Evolutionary conservation across 352 stramenopile genomes (phyloP), one percentile per base, ranked within the genome.

Genomic region (Phytophthora fragariaefolia): DNA sequence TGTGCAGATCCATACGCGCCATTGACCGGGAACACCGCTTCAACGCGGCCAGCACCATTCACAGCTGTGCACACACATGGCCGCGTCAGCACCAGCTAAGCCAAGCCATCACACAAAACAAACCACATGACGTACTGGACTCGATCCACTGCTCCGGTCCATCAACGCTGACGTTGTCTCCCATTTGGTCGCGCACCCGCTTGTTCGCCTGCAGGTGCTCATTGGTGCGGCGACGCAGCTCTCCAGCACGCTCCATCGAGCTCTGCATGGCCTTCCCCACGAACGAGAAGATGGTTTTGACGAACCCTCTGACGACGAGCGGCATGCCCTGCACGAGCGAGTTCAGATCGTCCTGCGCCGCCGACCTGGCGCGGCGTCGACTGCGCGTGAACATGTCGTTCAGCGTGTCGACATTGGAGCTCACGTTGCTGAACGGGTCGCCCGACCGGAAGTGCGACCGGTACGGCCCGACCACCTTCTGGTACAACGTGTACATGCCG

Each of bases 401-500:
- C 3, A 85, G 23, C 2, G 60, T 54, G n/a, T 93, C 75, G 43
- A 91, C 73, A 27, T 89, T 71, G 2, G 77, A 68, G 53, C 65
- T 79, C 7, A 87, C 55, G 1, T 66, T 61, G 13, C 66, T 53
- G 26, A 93, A 89, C n/a, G 80, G 73, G 13, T 80, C 62, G 18
- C 30, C 52, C 2, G 63, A 73, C 26, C 71, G 24, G n/a, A 66
- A 66, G 20, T 64, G 57, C 15, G 77, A 82, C 28, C 77, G 67
- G 52, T 83, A 90, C 9, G 73, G 82, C 0, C 76, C 63, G 17
- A 90, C 74, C 45, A 93, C 77, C 20, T 73, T 71, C 32, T 83
- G 81, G 69, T 93, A 93, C 22, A 93, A 63, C 12, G 83, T 66
- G 65, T 93, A 93, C 48, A 92, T n/a, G 6, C 85, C 85, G 34